Percentiles rank a stretch among this genome's conserved stretches.
Conservation (phyloP, 441 rosid genomes). For the Arabidopsis hybrid region DNA sequence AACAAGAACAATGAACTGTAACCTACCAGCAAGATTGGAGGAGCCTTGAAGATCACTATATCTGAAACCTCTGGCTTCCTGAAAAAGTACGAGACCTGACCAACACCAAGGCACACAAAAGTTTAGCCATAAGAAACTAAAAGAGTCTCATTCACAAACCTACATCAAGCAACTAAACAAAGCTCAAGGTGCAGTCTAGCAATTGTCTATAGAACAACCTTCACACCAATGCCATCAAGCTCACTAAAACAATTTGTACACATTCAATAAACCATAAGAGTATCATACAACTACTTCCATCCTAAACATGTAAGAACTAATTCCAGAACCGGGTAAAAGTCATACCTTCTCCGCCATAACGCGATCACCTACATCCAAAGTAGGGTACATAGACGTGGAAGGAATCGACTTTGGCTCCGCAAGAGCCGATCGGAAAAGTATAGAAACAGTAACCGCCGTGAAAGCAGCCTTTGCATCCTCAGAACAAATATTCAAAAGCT, state of each 20-base stretch:
- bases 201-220: slow-evolving; percentile 15
- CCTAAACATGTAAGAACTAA: not conserved
- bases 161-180: slow-evolving; percentile 4
- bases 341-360: slow-evolving; percentile 74
- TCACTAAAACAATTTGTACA: slow-evolving; percentile 10
- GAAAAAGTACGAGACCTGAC: slow-evolving; percentile 71
- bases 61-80: slow-evolving; percentile 74
- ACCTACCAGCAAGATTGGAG: slow-evolving; percentile 64
- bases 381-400: slow-evolving; percentile 73
- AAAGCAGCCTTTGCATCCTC: slow-evolving; percentile 93
- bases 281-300: slow-evolving; percentile 3
- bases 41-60: slow-evolving; percentile 73
- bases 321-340: not conserved
- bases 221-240: not conserved
- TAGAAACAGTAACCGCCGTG: slow-evolving; percentile 80
- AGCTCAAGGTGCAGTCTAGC: not conserved
- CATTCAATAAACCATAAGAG: slow-evolving; percentile 12
- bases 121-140: slow-evolving; percentile 4
- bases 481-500: slow-evolving; percentile 64
- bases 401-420: slow-evolving; percentile 81
- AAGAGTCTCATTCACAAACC: not conserved
- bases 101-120: slow-evolving; percentile 31
- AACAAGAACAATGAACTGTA: not conserved
- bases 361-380: slow-evolving; percentile 70
- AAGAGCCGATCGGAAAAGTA: slow-evolving; percentile 65